Evolutionary conservation across 2,329 filamentous ascomycete genomes (phyloP), one percentile per base, ranked within the genome.

Genomic region (Cyclaneusma minus): DNA sequence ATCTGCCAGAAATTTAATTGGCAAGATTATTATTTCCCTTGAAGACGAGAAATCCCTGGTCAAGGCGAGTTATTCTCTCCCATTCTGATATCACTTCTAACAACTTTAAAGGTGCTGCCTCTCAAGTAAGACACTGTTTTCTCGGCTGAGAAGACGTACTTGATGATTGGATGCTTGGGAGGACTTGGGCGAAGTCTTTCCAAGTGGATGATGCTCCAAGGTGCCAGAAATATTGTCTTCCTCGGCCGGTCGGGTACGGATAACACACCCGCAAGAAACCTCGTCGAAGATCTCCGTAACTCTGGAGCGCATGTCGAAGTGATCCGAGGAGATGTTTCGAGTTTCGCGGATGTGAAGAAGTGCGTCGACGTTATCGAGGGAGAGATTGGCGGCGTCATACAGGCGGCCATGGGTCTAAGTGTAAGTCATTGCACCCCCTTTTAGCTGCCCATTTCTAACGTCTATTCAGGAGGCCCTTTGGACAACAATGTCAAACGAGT

Each of bases 381-480:
- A 11, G n/a, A 8, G 18, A 22, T 36, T 13, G 20, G 16, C 1
- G 40, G 40, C 3, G 21, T 43, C 1, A 38, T 43, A 3, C 39
- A 44, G 11, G 40, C 31, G 2, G 40, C 40, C 4, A 42, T 45
- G 42, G 37, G 42, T 0, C 27, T 45, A 1, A 30, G n/a, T n/a
- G n/a, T n/a, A n/a, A n/a, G n/a, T n/a, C n/a, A n/a, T n/a, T n/a
- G n/a, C n/a, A n/a, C n/a, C n/a, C n/a, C n/a, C n/a, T n/a, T n/a
- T n/a, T n/a, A n/a, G n/a, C n/a, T n/a, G n/a, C n/a, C n/a, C n/a
- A n/a, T n/a, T n/a, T n/a, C n/a, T n/a, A n/a, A n/a, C n/a, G n/a
- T n/a, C n/a, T 1, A 30, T 49, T 0, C 21, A 37, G 10, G 47
- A 49, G 14, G 36, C 35, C 5, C 23, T 49, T 1, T 44, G 44